Percentiles rank a stretch among this genome's conserved stretches.
Evolutionary conservation across 306 rosid genomes (phyloP).

Genomic region (Datisca glomerata): DNA sequence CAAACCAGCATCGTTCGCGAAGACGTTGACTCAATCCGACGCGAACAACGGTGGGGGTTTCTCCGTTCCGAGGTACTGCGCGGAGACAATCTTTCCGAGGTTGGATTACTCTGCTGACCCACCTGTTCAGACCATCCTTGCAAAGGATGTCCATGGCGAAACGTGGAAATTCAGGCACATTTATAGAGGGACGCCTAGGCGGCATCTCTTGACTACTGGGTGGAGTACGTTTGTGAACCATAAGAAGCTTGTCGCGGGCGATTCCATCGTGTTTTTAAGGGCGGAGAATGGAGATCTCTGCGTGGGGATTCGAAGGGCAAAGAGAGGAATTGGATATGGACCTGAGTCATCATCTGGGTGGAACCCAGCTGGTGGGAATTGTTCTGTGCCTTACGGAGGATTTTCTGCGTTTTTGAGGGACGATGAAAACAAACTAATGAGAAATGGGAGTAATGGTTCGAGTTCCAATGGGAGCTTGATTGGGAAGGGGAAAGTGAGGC

Average conservation of each 20-base stretch:
- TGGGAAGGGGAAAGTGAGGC: constrained; percentile 52
- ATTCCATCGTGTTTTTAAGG: constrained; percentile 72
- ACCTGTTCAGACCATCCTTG: constrained; percentile 78
- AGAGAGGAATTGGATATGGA: constrained; percentile 63
- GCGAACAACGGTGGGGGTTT: constrained; percentile 97
- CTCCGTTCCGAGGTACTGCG: constrained; percentile 88
- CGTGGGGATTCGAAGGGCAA: constrained; percentile 81
- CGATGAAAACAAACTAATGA: constrained; percentile 35
- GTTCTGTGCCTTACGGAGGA: constrained; percentile 41
- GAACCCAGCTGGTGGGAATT: constrained; percentile 66
- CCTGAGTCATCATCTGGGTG: constrained; percentile 51
- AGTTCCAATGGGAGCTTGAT: constrained; percentile 28
- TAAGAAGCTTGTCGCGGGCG: constrained; percentile 89
- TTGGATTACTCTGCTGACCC: constrained; percentile 69
- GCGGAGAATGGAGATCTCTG: constrained; percentile 81
- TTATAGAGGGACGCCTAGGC: constrained; percentile 86
- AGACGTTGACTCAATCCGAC: constrained; percentile 88
- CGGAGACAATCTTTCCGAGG: constrained; percentile 82
- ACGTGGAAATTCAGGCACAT: constrained; percentile 92
- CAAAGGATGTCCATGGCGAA: constrained; percentile 85
- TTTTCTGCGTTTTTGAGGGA: constrained; percentile 45
- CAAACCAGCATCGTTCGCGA: constrained; percentile 70
- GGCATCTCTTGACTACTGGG: constrained; percentile 93
- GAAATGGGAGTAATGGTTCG: constrained; percentile 28
- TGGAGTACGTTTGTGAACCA: constrained; percentile 96